Percentiles rank a stretch among this genome's conserved stretches.
Conservation (phyloP, 108 stramenopile genomes). For the Cyclotella atomus region DNA sequence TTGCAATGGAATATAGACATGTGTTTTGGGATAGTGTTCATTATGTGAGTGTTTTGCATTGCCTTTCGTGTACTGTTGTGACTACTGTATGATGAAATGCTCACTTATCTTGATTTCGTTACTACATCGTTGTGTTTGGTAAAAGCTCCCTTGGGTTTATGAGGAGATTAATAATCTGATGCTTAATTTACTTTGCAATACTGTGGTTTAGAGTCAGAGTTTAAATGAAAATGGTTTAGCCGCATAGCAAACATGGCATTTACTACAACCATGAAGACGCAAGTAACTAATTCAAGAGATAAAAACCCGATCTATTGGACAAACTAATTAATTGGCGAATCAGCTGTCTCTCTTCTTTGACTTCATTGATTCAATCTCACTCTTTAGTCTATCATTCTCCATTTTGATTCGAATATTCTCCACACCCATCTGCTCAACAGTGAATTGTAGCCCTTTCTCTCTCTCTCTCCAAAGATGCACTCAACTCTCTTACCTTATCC, state of each 20-base stretch:
- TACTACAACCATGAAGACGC: no score
- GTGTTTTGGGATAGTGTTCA: background rate
- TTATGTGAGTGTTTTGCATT: background rate
- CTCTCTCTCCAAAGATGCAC: background rate
- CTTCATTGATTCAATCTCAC: background rate
- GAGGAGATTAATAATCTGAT: conserved; percentile 38
- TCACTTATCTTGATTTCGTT: background rate
- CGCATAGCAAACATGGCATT: no score
- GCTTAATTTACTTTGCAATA: conserved; percentile 35
- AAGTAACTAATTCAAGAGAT: no score
- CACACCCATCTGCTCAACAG: background rate
- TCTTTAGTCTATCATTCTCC: background rate
- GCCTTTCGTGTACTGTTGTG: background rate
- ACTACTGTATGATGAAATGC: background rate
- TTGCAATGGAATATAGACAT: background rate
- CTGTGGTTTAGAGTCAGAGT: no score
- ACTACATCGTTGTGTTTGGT: conserved; percentile 19
- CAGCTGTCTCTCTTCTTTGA: no score
- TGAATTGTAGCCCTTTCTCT: background rate
- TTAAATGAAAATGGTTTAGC: no score
- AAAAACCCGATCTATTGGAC: no score
- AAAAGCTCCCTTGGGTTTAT: conserved; percentile 34
- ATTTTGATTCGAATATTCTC: background rate
- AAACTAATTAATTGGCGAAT: no score
- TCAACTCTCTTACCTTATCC: background rate